Base-by-base conservation (phyloP, 495 filamentous ascomycete species). In the Podospora appendiculata region DNA sequence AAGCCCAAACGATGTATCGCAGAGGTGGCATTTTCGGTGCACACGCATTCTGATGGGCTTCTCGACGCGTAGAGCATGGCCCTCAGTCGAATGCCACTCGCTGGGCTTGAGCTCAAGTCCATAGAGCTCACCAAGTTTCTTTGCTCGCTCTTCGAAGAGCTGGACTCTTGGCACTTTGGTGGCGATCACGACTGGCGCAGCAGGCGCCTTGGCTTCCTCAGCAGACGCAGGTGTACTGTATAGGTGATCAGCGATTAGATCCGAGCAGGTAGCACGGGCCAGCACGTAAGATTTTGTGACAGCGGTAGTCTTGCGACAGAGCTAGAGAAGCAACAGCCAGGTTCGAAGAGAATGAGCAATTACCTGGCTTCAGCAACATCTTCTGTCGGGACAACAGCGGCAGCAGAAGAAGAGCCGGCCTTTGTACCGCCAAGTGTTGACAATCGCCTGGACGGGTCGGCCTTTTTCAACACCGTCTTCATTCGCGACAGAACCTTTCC, bases 21-120 rank as follows among this genome's bases (percentile, higher is more conserved):
- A 96, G 47, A 79, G 68, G 62, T 95, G 90, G 63, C 92, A 96
- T 51, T 72, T 84, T 17, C 89, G 80, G 58, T 88, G 91, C 36
- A 96, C 85, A 34, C 92, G 81, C 86, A 97, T 94, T 56, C 89
- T 87, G 55, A 96, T 89, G 14, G 87, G 82, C 68, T 92, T 95
- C 64, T 92, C 83, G 14, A 96, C 84, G 25, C 92, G 86, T 45
- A 83, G 69, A 17, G 83, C 76, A 48, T 83, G 76, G 33, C 73
- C 70, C 52, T 80, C 77, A 53, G 68, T 65, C 43, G 73, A 70
- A 57, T 79, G 79, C 84, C 83, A 87, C 64, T 89, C 86, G 53
- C 75, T 79, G 11, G 82, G 77, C 57, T 87, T 81, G 36, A 89
- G 72, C 47, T 81, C 82, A 55, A 91, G 57, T 40, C 84, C 86